These are phyloP conservation scores for Silene vulgaris DNA, from an alignment of 179 eudicot species.

Conservation along the genomic window DNA sequence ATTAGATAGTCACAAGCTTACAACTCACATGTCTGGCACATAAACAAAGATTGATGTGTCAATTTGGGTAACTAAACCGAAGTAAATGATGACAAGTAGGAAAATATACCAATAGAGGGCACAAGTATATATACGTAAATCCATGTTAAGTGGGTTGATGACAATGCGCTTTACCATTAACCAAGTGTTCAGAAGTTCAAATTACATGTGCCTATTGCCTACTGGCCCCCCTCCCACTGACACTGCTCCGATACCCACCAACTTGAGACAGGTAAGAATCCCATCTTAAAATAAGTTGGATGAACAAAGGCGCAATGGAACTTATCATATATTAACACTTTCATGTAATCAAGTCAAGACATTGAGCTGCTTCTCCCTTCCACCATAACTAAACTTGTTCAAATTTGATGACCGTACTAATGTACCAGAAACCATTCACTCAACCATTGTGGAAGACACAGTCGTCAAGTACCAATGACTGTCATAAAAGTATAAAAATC, in stretches of 20 bases:
- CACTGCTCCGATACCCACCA: neutral
- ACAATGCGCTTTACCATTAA: neutral
- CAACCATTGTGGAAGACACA: no score
- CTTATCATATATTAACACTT: neutral
- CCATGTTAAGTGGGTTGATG: neutral
- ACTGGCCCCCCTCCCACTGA: neutral
- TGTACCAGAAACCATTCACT: no score
- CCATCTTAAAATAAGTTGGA: neutral
- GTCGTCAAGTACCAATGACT: no score
- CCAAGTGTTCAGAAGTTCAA: neutral
- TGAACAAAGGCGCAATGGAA: slow-evolving; percentile 3
- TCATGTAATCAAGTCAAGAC: no score
- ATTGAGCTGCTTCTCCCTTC: neutral
- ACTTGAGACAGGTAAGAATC: neutral
- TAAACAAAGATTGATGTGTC: neutral
- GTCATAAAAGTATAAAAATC: no score
- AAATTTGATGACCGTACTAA: neutral
- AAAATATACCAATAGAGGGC: neutral
- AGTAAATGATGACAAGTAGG: neutral
- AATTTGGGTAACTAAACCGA: neutral
- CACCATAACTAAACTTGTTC: neutral
- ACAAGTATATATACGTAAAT: neutral
- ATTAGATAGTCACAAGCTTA: no score
- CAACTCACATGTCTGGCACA: neutral
- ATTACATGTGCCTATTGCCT: neutral